These are phyloP conservation scores for Melanogaster broomeanus DNA, from an alignment of 768 basidiomycete genomes.

Conservation along the genomic window DNA sequence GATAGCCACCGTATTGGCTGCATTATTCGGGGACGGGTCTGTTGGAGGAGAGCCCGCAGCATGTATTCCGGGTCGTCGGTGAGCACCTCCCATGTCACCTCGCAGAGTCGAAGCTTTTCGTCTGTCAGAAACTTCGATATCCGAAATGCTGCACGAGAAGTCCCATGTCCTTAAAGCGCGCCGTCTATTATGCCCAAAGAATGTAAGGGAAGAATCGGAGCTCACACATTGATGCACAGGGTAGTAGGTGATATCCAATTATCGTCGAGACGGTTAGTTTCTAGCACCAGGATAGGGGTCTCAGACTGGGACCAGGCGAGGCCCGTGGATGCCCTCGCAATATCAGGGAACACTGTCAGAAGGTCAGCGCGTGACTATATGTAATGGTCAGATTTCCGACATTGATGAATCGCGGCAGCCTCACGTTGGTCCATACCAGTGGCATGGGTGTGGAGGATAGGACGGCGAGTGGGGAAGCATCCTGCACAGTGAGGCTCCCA, in stretches of 20 bases:
- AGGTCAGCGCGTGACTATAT: constrained; percentile 24
- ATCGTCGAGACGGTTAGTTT: constrained; percentile 4
- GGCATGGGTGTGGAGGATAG: constrained; percentile 9
- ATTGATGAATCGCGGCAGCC: background rate
- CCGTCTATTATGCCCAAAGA: background rate
- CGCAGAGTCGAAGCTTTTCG: no score
- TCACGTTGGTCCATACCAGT: constrained; percentile 32
- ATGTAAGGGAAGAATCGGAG: background rate
- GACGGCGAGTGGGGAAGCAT: background rate
- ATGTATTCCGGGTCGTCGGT: no score
- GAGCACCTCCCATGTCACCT: no score
- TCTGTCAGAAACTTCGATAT: constrained; percentile 15
- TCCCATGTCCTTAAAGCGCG: constrained; percentile 21
- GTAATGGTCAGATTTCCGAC: background rate
- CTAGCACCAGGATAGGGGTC: constrained; percentile 26
- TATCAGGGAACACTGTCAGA: constrained; percentile 23
- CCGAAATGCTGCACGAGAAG: constrained; percentile 20
- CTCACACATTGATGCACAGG: constrained; percentile 25
- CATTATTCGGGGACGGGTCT: background rate
- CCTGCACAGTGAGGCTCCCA: background rate
- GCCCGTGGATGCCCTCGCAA: constrained; percentile 17
- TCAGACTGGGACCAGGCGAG: constrained; percentile 30
- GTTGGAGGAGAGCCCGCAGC: no score
- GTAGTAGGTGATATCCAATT: constrained; percentile 20
- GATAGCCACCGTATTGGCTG: constrained; percentile 8